Evolutionary conservation across 148 eudicot genomes (phyloP).

Genomic region (Polygonum maritimum): DNA sequence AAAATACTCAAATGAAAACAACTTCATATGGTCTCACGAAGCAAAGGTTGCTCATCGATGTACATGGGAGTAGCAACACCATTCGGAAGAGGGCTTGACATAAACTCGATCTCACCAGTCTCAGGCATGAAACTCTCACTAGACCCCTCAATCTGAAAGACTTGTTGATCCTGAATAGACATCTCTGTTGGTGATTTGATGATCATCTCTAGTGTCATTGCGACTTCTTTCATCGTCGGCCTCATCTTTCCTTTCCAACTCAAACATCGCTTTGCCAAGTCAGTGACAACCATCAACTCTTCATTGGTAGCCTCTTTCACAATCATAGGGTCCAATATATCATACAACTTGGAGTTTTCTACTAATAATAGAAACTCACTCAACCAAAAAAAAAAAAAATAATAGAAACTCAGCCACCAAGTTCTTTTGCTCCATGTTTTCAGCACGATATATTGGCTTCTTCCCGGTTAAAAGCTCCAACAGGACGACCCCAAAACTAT

Average conservation of each 20-base stretch:
- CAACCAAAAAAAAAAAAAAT: no score
- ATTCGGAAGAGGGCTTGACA: neutral
- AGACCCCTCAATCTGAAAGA: neutral
- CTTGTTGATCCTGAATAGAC: neutral
- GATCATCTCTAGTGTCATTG: neutral
- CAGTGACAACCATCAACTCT: constrained; percentile 11
- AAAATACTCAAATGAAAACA: no score
- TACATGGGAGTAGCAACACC: neutral
- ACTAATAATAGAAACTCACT: no score
- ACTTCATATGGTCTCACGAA: no score
- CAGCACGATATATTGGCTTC: constrained; percentile 9
- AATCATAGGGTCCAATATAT: constrained; percentile 17
- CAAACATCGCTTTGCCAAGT: constrained; percentile 19
- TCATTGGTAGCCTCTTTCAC: constrained; percentile 8
- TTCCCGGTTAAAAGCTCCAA: constrained; percentile 14
- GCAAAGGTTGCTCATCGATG: neutral
- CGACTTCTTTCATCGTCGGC: constrained; percentile 21
- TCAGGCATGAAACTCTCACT: neutral
- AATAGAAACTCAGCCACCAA: constrained; percentile 21
- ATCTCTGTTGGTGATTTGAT: neutral
- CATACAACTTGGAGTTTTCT: constrained; percentile 1
- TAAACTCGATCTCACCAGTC: neutral
- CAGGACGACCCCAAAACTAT: constrained; percentile 21
- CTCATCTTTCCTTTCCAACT: constrained; percentile 18
- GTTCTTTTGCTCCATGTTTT: constrained; percentile 4